These are phyloP conservation scores for Ostreobium quekettii DNA, from an alignment of 139 green algal species.

Conservation along the genomic window DNA sequence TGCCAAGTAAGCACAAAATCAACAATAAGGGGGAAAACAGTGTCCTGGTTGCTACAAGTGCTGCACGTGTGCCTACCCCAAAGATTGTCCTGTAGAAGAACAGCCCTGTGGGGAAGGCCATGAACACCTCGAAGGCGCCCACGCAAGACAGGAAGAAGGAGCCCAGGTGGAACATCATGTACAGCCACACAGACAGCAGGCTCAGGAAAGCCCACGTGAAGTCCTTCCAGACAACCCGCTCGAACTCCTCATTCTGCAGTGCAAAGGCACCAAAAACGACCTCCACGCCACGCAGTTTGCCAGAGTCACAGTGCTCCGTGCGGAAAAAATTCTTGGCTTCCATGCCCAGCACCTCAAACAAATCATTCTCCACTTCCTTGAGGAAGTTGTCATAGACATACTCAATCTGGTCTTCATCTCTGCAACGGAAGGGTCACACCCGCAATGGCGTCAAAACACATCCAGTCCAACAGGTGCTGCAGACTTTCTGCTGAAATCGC, in stretches of 20 bases:
- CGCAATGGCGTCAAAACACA: too few relatives aligned
- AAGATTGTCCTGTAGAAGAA: conserved; percentile 34
- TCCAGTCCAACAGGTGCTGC: too few relatives aligned
- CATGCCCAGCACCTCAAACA: conserved; percentile 22
- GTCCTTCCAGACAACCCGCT: conserved; percentile 23
- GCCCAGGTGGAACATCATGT: conserved; percentile 30
- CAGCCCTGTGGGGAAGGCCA: conserved; percentile 27
- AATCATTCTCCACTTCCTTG: conserved; percentile 18
- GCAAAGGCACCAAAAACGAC: conserved; percentile 8
- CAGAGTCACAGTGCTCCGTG: conserved; percentile 10
- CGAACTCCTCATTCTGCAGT: conserved; percentile 17
- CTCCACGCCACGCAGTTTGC: conserved; percentile 14
- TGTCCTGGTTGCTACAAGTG: too few relatives aligned
- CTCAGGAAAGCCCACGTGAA: conserved; percentile 24
- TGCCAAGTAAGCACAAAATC: conserved; percentile 1
- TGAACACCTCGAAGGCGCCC: conserved; percentile 26
- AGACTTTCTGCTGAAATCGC: too few relatives aligned
- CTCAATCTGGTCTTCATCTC: conserved; percentile 23
- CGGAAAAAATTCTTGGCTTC: conserved; percentile 3
- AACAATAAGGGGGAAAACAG: conserved; percentile 19
- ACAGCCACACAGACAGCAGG: conserved; percentile 22
- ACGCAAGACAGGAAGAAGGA: conserved; percentile 26
- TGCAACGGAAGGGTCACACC: conserved; percentile 2
- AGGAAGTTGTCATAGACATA: conserved; percentile 17
- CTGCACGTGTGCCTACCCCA: conserved; percentile 16